Conservation (phyloP, 306 rosid species). For the Hylodesmum podocarpum region DNA sequence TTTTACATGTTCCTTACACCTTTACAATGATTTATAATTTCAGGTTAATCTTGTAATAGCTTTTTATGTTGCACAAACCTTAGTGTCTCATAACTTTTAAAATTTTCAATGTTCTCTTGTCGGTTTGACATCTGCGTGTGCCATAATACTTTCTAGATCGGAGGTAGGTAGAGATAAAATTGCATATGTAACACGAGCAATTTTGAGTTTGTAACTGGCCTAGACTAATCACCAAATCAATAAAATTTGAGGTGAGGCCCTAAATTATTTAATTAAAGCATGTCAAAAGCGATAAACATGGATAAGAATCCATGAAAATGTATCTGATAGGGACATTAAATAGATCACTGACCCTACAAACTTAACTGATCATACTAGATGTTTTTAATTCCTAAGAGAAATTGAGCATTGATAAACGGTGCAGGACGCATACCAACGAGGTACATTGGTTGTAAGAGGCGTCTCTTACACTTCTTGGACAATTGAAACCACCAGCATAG, state of each 20-base stretch:
- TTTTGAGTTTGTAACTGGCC: not conserved
- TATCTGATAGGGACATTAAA: slow-evolving; percentile 3
- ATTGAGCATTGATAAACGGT: slow-evolving; percentile 34
- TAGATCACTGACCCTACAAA: not conserved
- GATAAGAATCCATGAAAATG: slow-evolving; percentile 3
- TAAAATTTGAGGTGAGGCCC: not conserved
- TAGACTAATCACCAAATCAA: not conserved
- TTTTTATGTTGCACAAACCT: too few species aligned
- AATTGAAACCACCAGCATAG: slow-evolving; percentile 5
- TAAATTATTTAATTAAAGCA: slow-evolving; percentile 10
- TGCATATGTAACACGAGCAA: too few species aligned
- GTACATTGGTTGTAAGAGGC: slow-evolving; percentile 55
- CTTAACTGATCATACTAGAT: slow-evolving; percentile 9
- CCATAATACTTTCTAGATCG: not conserved
- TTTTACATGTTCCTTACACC: not conserved
- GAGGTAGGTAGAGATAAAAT: too few species aligned
- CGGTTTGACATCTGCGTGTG: not conserved
- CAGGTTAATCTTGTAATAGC: too few species aligned
- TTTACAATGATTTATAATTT: not conserved
- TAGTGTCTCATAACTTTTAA: too few species aligned
- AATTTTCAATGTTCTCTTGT: not conserved
- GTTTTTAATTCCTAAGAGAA: slow-evolving; percentile 11
- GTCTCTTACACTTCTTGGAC: slow-evolving; percentile 69
- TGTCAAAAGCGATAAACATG: slow-evolving; percentile 6
- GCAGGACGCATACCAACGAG: slow-evolving; percentile 90